These are phyloP conservation scores for Tilletia walkeri DNA, from an alignment of 1,284 basidiomycete species.

Conservation along the genomic window DNA sequence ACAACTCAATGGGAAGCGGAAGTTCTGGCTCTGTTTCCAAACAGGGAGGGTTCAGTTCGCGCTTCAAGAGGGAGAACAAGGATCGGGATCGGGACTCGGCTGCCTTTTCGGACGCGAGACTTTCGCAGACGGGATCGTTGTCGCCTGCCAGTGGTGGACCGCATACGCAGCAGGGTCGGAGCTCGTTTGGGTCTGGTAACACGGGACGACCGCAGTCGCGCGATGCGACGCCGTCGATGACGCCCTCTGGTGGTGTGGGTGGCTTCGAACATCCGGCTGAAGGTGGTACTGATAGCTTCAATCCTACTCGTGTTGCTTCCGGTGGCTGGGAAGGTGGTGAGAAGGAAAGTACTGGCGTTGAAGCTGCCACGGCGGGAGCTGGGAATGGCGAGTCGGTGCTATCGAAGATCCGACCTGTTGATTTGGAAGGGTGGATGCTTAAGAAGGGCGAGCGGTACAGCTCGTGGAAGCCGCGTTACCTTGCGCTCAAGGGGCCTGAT, in stretches of 20 bases:
- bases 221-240: not conserved
- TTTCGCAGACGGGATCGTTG: slow-evolving; percentile 11
- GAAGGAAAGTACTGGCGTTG: not conserved
- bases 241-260: not conserved
- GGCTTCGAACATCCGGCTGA: not conserved
- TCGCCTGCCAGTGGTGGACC: slow-evolving; percentile 5
- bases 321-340: too few relatives aligned
- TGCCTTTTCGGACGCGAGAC: slow-evolving; percentile 1
- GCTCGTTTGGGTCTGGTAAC: not conserved
- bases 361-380: not conserved
- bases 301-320: too few relatives aligned
- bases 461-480: slow-evolving; percentile 87
- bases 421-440: slow-evolving; percentile 73
- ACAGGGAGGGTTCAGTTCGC: not conserved
- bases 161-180: not conserved
- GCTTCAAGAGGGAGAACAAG: slow-evolving; percentile 7
- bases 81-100: slow-evolving; percentile 3
- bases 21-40: slow-evolving; percentile 35
- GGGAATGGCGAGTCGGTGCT: slow-evolving; percentile 33
- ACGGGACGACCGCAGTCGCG: not conserved
- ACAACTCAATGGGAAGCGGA: slow-evolving; percentile 32
- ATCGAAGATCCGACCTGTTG: slow-evolving; percentile 48
- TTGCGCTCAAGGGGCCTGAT: slow-evolving; percentile 83
- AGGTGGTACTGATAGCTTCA: too few relatives aligned
- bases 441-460: slow-evolving; percentile 96